Evolutionary conservation across 257 asterid genomes (phyloP).

Genomic region (Thymus mandschuricus): DNA sequence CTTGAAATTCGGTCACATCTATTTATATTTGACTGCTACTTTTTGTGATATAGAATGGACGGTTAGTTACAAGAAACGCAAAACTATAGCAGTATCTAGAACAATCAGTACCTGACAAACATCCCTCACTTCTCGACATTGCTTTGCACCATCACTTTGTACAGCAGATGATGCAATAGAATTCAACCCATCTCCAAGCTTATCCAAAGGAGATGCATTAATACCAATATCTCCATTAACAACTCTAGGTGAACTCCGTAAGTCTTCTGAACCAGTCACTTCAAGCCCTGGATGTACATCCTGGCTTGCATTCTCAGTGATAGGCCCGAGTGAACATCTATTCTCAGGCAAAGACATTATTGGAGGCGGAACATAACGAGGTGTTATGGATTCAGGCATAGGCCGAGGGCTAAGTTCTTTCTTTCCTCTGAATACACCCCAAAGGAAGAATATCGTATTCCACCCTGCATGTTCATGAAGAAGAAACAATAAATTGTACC

Average conservation of each 20-base stretch:
- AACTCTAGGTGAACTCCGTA: conserved; percentile 35
- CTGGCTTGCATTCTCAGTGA: conserved; percentile 38
- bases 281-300: conserved; percentile 36
- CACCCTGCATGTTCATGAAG: conserved; percentile 61
- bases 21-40: no score
- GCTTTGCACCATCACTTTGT: conserved; percentile 34
- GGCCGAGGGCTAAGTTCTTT: conserved; percentile 47
- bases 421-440: conserved; percentile 94
- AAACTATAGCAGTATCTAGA: not conserved
- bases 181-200: conserved; percentile 34
- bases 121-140: conserved; percentile 33
- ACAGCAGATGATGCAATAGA: conserved; percentile 38
- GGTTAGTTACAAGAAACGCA: no score
- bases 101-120: conserved; percentile 42
- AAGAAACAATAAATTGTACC: conserved; percentile 16
- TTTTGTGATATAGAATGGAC: no score
- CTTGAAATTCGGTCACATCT: no score
- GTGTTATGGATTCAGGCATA: conserved; percentile 43
- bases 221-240: conserved; percentile 43
- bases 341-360: conserved; percentile 60
- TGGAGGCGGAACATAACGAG: conserved; percentile 56
- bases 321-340: conserved; percentile 54
- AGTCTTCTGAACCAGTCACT: conserved; percentile 46
- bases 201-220: conserved; percentile 41
- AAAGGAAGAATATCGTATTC: conserved; percentile 76